A percentile compares a stretch with the other conserved stretches of the same genome.
Evolutionary conservation across 345 rosid genomes (phyloP).

Genomic region (Gossypium longicalyx): DNA sequence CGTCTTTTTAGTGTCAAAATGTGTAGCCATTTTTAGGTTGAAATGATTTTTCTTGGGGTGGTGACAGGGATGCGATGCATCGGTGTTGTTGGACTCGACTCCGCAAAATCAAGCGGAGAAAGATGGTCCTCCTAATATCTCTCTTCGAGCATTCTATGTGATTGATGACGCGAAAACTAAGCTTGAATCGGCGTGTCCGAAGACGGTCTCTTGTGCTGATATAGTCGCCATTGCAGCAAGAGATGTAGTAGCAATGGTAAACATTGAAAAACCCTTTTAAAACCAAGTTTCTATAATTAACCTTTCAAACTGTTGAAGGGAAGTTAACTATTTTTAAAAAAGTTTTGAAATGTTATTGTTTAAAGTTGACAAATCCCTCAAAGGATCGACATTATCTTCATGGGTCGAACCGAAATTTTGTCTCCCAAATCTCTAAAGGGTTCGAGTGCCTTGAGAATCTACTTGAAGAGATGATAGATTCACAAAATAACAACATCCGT

Average conservation of each 20-base stretch:
- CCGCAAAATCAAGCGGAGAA: constrained; percentile 72
- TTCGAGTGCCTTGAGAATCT: too few relatives aligned
- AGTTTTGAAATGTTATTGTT: neutral
- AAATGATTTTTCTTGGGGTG: neutral
- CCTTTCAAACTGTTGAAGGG: too few relatives aligned
- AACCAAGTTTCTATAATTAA: neutral
- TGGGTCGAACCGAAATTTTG: too few relatives aligned
- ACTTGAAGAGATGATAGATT: too few relatives aligned
- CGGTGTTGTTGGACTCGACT: constrained; percentile 61
- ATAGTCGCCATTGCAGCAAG: constrained; percentile 67
- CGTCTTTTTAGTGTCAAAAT: neutral
- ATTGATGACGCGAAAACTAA: constrained; percentile 65
- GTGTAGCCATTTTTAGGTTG: neutral
- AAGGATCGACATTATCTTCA: too few relatives aligned
- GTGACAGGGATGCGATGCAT: constrained; percentile 78
- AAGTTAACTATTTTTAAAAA: too few relatives aligned
- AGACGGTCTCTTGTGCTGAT: constrained; percentile 69
- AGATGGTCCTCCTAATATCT: constrained; percentile 75
- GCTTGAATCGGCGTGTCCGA: constrained; percentile 70
- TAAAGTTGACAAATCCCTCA: too few relatives aligned
- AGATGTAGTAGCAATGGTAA: constrained; percentile 68
- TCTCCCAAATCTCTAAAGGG: too few relatives aligned
- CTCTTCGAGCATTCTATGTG: constrained; percentile 70
- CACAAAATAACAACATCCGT: too few relatives aligned
- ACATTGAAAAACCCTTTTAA: neutral